Base-by-base conservation (phyloP, 768 basidiomycete genomes). In the Agaricus subrufescens region DNA sequence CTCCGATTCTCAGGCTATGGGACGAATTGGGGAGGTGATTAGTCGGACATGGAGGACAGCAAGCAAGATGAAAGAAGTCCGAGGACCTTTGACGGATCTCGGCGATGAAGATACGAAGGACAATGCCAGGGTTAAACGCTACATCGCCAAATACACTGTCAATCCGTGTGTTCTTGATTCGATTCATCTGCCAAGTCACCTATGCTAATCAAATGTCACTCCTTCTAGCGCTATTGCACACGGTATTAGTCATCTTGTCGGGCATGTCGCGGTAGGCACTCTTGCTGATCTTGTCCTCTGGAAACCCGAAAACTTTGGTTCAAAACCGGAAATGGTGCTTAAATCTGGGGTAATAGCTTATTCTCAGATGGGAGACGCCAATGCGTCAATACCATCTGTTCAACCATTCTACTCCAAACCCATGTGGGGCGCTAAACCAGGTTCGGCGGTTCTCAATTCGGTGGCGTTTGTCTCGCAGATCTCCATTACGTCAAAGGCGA, bases 1-100 rank as follows among this genome's bases (percentile, higher is more conserved):
- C 61, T 94, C 91, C 2, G 97, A 99, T 67, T 89, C 94, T 2
- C 97, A 98, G 69, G 97, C 97, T 0, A 98, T 99, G 97, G 95
- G 96, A 9, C 84, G 96, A 15, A 94, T 99, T 5, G 97, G 93
- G 9, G 97, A 99, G 68, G 96, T 98, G 15, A 74, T 93, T 2
- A 82, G 87, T 45, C 75, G 97, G 51, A 97, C 97, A 0, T 99
- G 97, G 97, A 78, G 95, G 45, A 98, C 97, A 0, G 97, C 97
- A 31, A 91, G 89, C 69, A 99, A 99, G 76, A 87, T 99, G 88
- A 81, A 81, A 54, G 83, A 86, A 46, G 74, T 88, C 58, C 74
- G 80, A 27, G 97, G 97, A 0, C 86, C 93, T 4, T 75, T 98
- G 46, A 65, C 65, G 1, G 71, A 76, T 1, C 75, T 93, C 30